Evolutionary conservation across 768 basidiomycete species (phyloP).

Genomic region (Tricholoma sp.): DNA sequence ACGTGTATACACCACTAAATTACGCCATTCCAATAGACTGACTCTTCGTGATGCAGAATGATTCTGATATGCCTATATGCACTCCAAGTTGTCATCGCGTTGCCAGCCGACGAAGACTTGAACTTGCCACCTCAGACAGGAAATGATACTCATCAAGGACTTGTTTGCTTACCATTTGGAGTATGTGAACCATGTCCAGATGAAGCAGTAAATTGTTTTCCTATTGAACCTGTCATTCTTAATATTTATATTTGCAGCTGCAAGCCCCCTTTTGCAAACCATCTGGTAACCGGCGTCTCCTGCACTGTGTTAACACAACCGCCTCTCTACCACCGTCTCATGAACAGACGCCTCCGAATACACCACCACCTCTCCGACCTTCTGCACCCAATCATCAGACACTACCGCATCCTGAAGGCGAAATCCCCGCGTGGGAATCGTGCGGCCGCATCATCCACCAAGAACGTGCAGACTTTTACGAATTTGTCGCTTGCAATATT

Average conservation of each 20-base stretch:
- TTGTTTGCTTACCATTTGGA: conserved; percentile 52
- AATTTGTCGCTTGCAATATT: conserved; percentile 84
- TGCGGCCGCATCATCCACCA: conserved; percentile 80
- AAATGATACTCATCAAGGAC: conserved; percentile 27
- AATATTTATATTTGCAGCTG: conserved; percentile 39
- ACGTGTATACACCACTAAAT: conserved; percentile 4
- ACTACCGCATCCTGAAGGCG: conserved; percentile 33
- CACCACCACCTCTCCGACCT: conserved; percentile 18
- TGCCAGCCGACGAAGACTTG: conserved; percentile 10
- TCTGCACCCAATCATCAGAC: conserved; percentile 11
- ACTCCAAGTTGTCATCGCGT: conserved; percentile 6
- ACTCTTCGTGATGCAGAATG: conserved; percentile 6
- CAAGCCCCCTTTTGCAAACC: conserved; percentile 90
- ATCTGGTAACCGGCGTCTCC: conserved; percentile 87
- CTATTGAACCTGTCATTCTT: neutral
- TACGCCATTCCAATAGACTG: neutral
- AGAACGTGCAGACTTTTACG: conserved; percentile 85
- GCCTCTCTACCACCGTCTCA: conserved; percentile 19
- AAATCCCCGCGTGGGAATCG: conserved; percentile 85
- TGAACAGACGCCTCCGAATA: conserved; percentile 6
- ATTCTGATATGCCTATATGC: conserved; percentile 15
- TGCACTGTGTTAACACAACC: conserved; percentile 65
- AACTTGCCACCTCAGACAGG: conserved; percentile 1
- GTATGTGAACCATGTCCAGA: conserved; percentile 59
- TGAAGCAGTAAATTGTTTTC: conserved; percentile 44